Base-by-base conservation (phyloP, 2,329 filamentous ascomycete genomes). In the Pleurostoma richardsiae region DNA sequence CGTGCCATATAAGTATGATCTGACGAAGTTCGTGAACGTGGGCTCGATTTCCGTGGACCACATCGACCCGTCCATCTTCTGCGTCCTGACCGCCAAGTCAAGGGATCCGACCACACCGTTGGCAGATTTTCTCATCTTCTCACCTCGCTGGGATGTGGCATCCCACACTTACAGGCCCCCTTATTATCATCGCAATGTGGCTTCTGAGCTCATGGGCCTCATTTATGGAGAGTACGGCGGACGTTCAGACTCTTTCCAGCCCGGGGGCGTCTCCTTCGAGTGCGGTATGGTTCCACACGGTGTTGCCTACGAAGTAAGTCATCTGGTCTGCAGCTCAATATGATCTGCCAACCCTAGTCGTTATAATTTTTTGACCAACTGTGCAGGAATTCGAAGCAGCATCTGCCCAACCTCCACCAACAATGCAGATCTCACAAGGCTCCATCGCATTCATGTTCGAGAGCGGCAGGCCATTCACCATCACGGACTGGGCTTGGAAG, bases 21-120 rank as follows among this genome's bases (percentile, higher is more conserved):
- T 74, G 4, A 70, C 70, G n/a, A 74, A 73, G 47, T 59, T 80
- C 72, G 80, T 77, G 56, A 70, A 73, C 67, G 62, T 76, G 66
- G 79, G 80, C 45, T 70, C 69, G 47, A 73, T 80, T 45, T 77
- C 76, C 10, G 76, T 72, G 55, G 80, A 85, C 59, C 81, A 85
- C 54, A 79, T 79, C 1, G 81, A 85, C 51, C 81, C 81, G 1
- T 79, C 73, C 36, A 74, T 83, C 50, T 83, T 76, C 62, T 80
- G 76, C 0, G 80, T 85, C 5, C 67, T 82, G 5, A 83, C 79
- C 1, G 77, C 77, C 8, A 77, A 72, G 43, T 79, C 76, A 30
- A 72, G 66, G 31, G 69, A 71, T 47, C 68, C 73, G 0, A 74
- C 74, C 6, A 77, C 78, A 1, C 73, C 77, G 7, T 64, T 77